phyloP scores from a whole-genome alignment of 2,329 filamentous ascomycete species.

The Alternaria infectoria region DNA sequence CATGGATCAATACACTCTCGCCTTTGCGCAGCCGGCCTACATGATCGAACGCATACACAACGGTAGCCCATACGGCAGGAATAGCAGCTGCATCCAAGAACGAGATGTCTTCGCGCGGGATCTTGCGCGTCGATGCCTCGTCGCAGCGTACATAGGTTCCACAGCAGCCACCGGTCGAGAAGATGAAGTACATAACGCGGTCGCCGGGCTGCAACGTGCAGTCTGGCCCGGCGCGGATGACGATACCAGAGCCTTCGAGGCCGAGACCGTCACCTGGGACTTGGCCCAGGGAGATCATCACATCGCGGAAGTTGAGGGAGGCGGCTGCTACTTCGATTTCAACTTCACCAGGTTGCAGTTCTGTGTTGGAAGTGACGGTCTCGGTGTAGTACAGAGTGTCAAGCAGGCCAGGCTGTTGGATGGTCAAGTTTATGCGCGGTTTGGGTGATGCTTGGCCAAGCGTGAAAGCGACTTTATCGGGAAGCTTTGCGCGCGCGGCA shows the following conservation, averaged over 20 bases:
- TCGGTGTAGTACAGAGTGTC: conserved; percentile 19
- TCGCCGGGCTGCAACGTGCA: conserved; percentile 8
- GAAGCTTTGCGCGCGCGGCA: conserved; percentile 1
- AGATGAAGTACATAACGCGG: conserved; percentile 13
- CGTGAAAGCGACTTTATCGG: background rate
- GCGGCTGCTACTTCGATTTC: conserved; percentile 20
- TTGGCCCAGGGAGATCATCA: conserved; percentile 11
- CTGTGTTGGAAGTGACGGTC: background rate
- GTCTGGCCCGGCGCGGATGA: conserved; percentile 11
- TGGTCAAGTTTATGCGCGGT: conserved; percentile 11
- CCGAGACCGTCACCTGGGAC: conserved; percentile 8
- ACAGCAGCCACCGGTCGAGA: conserved; percentile 10
- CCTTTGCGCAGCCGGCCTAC: conserved; percentile 31
- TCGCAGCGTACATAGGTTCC: conserved; percentile 11
- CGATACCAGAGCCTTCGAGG: conserved; percentile 21
- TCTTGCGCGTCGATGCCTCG: conserved; percentile 3
- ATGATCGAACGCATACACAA: conserved; percentile 28
- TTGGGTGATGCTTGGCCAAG: conserved; percentile 6
- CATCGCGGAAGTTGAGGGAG: conserved; percentile 25
- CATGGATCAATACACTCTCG: conserved; percentile 38
- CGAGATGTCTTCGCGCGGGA: conserved; percentile 5
- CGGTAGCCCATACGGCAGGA: conserved; percentile 15
- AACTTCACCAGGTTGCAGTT: conserved; percentile 16
- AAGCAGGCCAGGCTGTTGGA: conserved; percentile 16
- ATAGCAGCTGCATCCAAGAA: conserved; percentile 21